These are phyloP conservation scores for Chaetomium sp. DNA, from an alignment of 2,329 filamentous ascomycete species.

Conservation along the genomic window DNA sequence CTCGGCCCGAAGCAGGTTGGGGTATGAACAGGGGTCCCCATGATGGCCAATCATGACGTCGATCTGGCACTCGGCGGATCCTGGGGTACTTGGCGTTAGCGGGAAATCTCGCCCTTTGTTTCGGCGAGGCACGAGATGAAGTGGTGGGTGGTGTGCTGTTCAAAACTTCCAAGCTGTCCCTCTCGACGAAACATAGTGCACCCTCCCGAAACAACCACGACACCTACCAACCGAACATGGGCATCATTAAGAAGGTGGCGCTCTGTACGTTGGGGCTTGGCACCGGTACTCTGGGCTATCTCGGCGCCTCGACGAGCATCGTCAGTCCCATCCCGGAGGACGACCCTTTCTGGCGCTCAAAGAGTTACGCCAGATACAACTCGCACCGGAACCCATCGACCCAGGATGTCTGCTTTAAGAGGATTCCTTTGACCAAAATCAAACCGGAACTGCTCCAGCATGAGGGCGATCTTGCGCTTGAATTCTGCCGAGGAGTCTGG, in stretches of 20 bases:
- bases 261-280: slow-evolving; percentile 47
- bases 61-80: not conserved
- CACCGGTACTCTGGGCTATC: slow-evolving; percentile 53
- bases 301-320: slow-evolving; percentile 58
- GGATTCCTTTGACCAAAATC: slow-evolving; percentile 64
- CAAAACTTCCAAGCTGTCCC: not conserved
- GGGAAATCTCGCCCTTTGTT: not conserved
- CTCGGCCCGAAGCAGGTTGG: not conserved
- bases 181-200: not conserved
- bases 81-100: not conserved
- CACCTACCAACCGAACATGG: slow-evolving; percentile 46
- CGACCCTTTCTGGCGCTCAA: slow-evolving; percentile 63
- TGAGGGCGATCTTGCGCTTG: slow-evolving; percentile 59
- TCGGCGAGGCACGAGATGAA: not conserved
- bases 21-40: not conserved
- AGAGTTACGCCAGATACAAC: slow-evolving; percentile 61
- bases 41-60: slow-evolving; percentile 7
- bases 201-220: not conserved
- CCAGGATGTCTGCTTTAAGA: slow-evolving; percentile 66
- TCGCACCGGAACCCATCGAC: slow-evolving; percentile 62
- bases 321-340: slow-evolving; percentile 58
- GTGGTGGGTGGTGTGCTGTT: not conserved
- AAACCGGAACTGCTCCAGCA: slow-evolving; percentile 65
- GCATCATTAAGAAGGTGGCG: slow-evolving; percentile 51
- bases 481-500: slow-evolving; percentile 70